Conservation (phyloP, 2,329 filamentous ascomycete species). For the Sporothrix phasma region DNA sequence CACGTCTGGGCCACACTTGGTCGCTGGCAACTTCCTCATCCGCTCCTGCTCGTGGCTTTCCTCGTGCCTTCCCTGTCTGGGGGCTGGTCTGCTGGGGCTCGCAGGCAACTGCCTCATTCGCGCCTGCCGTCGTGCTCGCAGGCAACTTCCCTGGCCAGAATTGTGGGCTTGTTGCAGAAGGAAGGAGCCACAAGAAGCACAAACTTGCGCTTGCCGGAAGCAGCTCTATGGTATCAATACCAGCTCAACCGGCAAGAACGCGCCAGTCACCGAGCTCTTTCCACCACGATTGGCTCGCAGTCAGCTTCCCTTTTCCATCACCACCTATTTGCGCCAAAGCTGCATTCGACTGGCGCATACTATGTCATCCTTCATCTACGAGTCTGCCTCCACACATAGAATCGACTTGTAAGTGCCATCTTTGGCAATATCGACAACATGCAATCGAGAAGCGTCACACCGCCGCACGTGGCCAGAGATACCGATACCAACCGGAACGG, state of each 20-base stretch:
- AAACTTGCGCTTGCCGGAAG: neutral
- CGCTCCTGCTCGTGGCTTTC: neutral
- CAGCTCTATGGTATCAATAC: neutral
- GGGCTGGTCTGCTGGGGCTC: neutral
- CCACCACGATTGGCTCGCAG: neutral
- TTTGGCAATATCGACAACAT: too few relatives aligned
- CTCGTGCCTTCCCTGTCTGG: neutral
- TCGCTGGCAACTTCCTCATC: neutral
- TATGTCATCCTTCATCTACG: too few relatives aligned
- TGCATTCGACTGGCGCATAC: too few relatives aligned
- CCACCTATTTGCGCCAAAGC: neutral
- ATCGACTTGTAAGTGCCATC: too few relatives aligned
- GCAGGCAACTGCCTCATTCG: neutral
- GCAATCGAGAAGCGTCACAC: too few relatives aligned
- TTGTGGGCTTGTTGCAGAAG: neutral
- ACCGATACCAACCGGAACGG: too few relatives aligned
- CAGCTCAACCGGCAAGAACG: too few relatives aligned
- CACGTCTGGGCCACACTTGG: neutral
- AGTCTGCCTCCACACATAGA: too few relatives aligned
- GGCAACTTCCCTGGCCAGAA: neutral
- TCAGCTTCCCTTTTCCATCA: neutral
- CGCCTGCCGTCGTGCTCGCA: neutral
- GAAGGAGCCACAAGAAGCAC: neutral
- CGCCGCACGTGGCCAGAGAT: too few relatives aligned
- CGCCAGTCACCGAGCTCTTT: neutral